A percentile compares a stretch with the other conserved stretches of the same genome.
These are phyloP conservation scores for Beauveria bassiana DNA, from an alignment of 2,329 filamentous ascomycete species.

Conservation along the genomic window DNA sequence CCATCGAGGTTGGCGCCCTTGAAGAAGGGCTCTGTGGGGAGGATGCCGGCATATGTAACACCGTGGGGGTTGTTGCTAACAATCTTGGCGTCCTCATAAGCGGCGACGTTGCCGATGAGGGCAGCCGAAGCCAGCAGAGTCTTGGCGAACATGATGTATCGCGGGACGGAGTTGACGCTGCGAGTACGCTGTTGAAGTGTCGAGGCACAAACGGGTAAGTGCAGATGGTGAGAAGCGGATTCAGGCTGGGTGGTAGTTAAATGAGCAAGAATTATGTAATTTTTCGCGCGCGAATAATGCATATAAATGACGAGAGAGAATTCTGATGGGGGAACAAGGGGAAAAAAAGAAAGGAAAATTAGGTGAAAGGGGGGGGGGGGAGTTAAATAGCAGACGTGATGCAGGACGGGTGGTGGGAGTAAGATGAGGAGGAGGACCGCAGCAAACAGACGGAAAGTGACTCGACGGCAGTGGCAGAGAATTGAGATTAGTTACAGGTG, in stretches of 20 bases:
- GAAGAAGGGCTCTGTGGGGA: conserved; percentile 48
- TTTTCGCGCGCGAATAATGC: not conserved
- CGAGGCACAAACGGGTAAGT: not conserved
- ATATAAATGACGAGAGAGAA: not conserved
- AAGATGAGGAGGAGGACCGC: not conserved
- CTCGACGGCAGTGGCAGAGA: too few relatives aligned
- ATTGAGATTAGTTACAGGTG: too few relatives aligned
- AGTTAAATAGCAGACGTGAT: not conserved
- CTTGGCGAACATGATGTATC: conserved; percentile 15
- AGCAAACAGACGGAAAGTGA: not conserved
- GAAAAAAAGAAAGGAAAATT: not conserved
- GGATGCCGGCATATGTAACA: conserved; percentile 44
- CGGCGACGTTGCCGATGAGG: conserved; percentile 21
- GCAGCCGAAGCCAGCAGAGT: conserved; percentile 21
- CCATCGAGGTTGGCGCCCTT: conserved; percentile 37
- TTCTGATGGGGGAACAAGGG: not conserved
- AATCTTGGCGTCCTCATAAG: conserved; percentile 37
- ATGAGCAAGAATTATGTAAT: not conserved
- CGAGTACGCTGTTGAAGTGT: not conserved
- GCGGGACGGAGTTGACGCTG: not conserved
- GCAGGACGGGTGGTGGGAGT: not conserved
- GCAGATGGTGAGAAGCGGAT: not conserved
- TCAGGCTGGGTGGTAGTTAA: not conserved
- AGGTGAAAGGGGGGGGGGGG: not conserved
- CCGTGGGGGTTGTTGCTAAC: conserved; percentile 49